Evolutionary conservation across 805 yeast species (phyloP), one percentile per base, ranked within the genome.

Genomic region (Metschnikowia shivogae): DNA sequence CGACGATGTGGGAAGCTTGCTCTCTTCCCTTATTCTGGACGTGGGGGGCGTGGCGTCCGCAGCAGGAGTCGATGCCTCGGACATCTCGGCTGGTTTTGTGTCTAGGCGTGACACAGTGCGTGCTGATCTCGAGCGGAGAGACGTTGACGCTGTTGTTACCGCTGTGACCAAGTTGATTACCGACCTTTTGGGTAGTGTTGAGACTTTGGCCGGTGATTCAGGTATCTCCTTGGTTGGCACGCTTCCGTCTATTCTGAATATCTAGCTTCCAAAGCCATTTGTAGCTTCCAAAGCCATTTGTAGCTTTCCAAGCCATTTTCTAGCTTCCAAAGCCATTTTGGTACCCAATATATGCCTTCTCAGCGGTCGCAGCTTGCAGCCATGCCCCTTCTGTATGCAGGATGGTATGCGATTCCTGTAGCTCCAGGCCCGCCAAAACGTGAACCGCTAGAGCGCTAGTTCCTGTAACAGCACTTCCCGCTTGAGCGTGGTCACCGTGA

Each of bases 401-500:
- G 33, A 12, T 11, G 20, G 30, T 14, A 20, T 26, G 32, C 17
- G 17, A 17, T 17, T 17, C 3, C 17, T 17, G 17, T 17, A 17
- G 17, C 17, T 17, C 17, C 17, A 17, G 17, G 17, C 17, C 17
- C 2, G 3, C 17, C 17, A 17, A 17, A 17, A 17, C 17, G n/a
- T 17, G 17, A 17, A 17, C 17, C 17, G 17, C 17, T 17, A 3
- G 17, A 17, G 17, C 17, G 17, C 17, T 22, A 2, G 6, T 22
- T 22, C 26, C 6, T 22, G 26, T n/a, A 42, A 33, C n/a, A n/a
- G 20, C 22, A 42, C 41, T 13, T 52, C 56, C 45, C 67, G 63
- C 10, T 57, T 47, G 54, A 76, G 49, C 33, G 60, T 60, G n/a
- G 74, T 67, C 17, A 79, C 37, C 27, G 63, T 65, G 55, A 80